Base-by-base conservation (phyloP, 148 eudicot species). In the Fagopyrum homotropicum region DNA sequence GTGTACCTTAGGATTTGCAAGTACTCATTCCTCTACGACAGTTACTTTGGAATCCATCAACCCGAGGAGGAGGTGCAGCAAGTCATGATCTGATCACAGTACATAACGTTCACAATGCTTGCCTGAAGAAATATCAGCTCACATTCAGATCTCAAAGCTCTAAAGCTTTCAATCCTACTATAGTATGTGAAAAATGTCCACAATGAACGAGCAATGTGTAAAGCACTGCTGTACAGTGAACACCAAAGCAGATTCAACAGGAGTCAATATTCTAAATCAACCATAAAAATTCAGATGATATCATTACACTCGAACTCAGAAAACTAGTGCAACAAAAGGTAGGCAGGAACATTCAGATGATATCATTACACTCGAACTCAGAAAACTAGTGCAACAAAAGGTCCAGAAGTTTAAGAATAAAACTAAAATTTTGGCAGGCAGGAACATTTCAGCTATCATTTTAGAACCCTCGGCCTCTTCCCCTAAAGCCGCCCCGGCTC, bases 401-500 rank as follows among this genome's bases (percentile, higher is more conserved):
- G 47, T 66, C 45, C 47, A 66, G 40, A 17, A 40, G 71, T 46
- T 35, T 35, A 35, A 6, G 8, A 66, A 35, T 6, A 66, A 46
- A 66, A 14, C 15, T n/a, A 40, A 43, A 43, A 22, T 66, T 14
- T 14, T 66, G 46, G 71, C 17, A 72, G 40, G 74, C 45, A 9
- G 30, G n/a, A 45, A 45, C 9, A 17, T 40, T 7, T 5, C 14
- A 43, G 40, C 12, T 61, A 72, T 17, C 16, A 48, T 17, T 47
- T 73, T 83, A 83, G 74, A 47, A 83, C 2, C 68, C 86, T 76
- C 87, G 73, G 35, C 87, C 87, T 76, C 90, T 82, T 19, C 89
- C 92, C 80, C 89, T 79, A 75, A 82, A 83, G 56, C 83, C 83
- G 40, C 89, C 84, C 69, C 92, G 89, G 75, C 90, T 85, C 46